Conservation (phyloP, 768 basidiomycete species). For the Russula earlei region DNA sequence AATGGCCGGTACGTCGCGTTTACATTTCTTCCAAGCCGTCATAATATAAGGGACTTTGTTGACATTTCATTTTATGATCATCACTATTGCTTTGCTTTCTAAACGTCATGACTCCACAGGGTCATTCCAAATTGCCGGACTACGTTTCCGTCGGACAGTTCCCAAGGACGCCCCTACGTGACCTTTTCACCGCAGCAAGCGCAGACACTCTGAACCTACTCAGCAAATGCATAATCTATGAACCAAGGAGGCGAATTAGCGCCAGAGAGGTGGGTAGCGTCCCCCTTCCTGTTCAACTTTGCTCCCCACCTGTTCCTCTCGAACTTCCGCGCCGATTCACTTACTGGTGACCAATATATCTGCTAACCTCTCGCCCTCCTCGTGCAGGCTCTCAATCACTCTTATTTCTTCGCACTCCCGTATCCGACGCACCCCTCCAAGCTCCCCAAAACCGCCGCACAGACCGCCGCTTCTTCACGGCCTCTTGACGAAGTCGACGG, state of each 20-base stretch:
- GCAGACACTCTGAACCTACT: slow-evolving; percentile 79
- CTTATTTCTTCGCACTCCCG: slow-evolving; percentile 81
- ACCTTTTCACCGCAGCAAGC: slow-evolving; percentile 86
- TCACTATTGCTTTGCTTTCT: too few species aligned
- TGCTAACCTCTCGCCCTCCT: too few species aligned
- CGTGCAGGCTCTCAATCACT: slow-evolving; percentile 73
- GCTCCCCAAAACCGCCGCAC: slow-evolving; percentile 60
- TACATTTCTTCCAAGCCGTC: not conserved
- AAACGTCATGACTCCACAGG: slow-evolving; percentile 35
- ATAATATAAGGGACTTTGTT: not conserved
- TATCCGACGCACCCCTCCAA: slow-evolving; percentile 83
- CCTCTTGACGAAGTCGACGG: slow-evolving; percentile 74
- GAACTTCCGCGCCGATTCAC: too few species aligned
- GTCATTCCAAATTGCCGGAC: slow-evolving; percentile 84
- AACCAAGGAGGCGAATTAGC: slow-evolving; percentile 73
- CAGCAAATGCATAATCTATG: slow-evolving; percentile 68
- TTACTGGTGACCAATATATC: too few species aligned
- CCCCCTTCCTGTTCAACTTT: not conserved
- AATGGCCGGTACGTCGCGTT: slow-evolving; percentile 74
- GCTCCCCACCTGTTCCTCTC: too few species aligned
- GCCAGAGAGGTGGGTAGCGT: slow-evolving; percentile 57
- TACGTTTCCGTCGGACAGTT: slow-evolving; percentile 82
- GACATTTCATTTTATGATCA: not conserved
- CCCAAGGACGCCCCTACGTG: slow-evolving; percentile 70
- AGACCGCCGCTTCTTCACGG: slow-evolving; percentile 35